phyloP scores from a whole-genome alignment of 257 asterid genomes.

The Nicotiana undulata region DNA sequence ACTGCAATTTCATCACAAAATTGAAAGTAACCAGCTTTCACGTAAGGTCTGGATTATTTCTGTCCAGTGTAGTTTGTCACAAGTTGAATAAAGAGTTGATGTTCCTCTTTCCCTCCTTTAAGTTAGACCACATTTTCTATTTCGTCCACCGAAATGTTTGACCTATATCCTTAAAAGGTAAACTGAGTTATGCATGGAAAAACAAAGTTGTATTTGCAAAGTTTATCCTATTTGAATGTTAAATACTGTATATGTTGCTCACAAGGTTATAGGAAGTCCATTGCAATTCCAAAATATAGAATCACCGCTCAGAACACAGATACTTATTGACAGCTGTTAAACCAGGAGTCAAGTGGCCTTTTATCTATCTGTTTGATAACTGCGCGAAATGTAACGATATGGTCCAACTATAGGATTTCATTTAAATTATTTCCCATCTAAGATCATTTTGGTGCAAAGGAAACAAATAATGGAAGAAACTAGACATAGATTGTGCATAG shows the following conservation, averaged over 20 bases:
- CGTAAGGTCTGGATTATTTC: neutral
- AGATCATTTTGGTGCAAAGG: neutral
- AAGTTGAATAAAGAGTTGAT: neutral
- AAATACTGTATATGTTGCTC: neutral
- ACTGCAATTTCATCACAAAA: neutral
- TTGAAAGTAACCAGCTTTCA: neutral
- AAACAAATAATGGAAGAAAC: neutral
- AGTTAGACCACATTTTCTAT: neutral
- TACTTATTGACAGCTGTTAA: neutral
- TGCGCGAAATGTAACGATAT: neutral
- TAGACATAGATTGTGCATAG: neutral
- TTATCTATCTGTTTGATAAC: neutral
- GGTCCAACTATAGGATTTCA: neutral
- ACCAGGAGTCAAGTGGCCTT: neutral
- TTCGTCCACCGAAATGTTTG: neutral
- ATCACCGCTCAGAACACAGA: neutral
- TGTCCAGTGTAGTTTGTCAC: neutral
- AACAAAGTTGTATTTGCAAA: neutral
- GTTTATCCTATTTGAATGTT: neutral
- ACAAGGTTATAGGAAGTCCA: neutral
- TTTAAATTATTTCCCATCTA: neutral
- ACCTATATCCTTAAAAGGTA: neutral
- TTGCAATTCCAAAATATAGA: neutral
- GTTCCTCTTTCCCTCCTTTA: neutral
- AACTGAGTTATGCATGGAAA: neutral